These are phyloP conservation scores for Thraustochytrium striatum DNA, from an alignment of 352 stramenopile genomes.

Conservation along the genomic window DNA sequence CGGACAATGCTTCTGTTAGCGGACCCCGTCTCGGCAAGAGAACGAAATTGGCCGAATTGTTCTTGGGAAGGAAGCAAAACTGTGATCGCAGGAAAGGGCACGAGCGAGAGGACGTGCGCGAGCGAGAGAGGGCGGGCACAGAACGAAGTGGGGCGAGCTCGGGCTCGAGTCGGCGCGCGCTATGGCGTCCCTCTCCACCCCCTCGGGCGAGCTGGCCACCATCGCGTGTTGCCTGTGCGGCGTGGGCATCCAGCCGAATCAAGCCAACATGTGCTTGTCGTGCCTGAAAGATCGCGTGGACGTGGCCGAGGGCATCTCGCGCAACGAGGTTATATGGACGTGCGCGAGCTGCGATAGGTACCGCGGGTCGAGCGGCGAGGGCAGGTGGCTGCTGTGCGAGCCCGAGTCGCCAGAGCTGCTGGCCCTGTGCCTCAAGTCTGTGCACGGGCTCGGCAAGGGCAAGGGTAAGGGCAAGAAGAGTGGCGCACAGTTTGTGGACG, in stretches of 20 bases:
- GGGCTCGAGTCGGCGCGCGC: too few species aligned
- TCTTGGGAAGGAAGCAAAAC: not conserved
- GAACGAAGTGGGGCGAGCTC: too few species aligned
- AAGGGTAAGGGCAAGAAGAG: slow-evolving; percentile 55
- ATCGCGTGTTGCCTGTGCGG: slow-evolving; percentile 93
- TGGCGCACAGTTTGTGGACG: slow-evolving; percentile 82
- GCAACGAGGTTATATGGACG: slow-evolving; percentile 94
- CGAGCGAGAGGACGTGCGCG: not conserved
- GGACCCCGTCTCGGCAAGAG: too few species aligned
- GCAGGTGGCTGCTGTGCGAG: slow-evolving; percentile 86
- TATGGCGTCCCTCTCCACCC: not conserved
- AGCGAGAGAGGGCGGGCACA: too few species aligned
- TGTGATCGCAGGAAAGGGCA: not conserved
- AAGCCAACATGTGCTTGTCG: slow-evolving; percentile 95
- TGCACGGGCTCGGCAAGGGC: slow-evolving; percentile 78
- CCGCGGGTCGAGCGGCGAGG: slow-evolving; percentile 56
- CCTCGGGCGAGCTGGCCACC: not conserved
- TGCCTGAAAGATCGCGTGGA: slow-evolving; percentile 95
- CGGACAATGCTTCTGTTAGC: too few species aligned
- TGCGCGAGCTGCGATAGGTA: slow-evolving; percentile 85
- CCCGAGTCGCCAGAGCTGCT: slow-evolving; percentile 97
- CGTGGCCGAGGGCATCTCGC: slow-evolving; percentile 97
- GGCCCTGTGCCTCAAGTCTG: slow-evolving; percentile 94
- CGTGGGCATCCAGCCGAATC: slow-evolving; percentile 92
- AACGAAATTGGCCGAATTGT: too few species aligned